phyloP scores from a whole-genome alignment of 1,139 yeast species.

The Dujonia santamariae region DNA sequence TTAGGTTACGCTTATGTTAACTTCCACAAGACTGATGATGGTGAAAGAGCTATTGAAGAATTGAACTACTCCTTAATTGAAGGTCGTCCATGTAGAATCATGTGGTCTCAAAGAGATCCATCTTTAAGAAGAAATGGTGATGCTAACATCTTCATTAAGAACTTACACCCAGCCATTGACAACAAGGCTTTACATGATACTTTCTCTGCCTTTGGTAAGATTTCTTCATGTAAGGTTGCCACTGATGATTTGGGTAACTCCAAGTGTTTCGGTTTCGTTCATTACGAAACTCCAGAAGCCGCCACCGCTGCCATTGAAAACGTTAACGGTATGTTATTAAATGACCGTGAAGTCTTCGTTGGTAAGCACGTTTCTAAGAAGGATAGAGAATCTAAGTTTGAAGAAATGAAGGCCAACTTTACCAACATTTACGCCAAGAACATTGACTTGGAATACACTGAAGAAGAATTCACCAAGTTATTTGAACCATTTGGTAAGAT shows the following conservation, averaged over 20 bases:
- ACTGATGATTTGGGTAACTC: constrained; percentile 90
- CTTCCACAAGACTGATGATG: constrained; percentile 87
- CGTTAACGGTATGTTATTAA: constrained; percentile 97
- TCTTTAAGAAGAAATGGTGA: constrained; percentile 93
- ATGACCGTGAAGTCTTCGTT: constrained; percentile 94
- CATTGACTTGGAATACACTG: constrained; percentile 68
- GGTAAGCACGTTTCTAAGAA: constrained; percentile 91
- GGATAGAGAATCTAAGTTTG: constrained; percentile 94
- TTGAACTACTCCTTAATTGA: constrained; percentile 91
- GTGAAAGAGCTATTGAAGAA: constrained; percentile 92
- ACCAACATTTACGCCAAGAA: constrained; percentile 95
- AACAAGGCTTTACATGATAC: constrained; percentile 99
- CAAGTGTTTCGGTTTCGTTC: constrained; percentile 97
- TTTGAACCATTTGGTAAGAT: constrained; percentile 75
- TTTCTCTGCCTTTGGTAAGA: constrained; percentile 94
- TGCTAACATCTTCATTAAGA: constrained; percentile 97
- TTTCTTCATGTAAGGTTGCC: constrained; percentile 96
- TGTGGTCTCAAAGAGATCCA: constrained; percentile 99
- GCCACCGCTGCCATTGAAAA: constrained; percentile 95
- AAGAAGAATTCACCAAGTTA: constrained; percentile 70
- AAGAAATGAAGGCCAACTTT: constrained; percentile 88
- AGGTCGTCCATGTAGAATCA: constrained; percentile 98
- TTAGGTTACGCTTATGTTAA: constrained; percentile 98
- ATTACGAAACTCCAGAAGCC: constrained; percentile 89
- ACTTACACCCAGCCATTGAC: constrained; percentile 97